A percentile compares a stretch with the other conserved stretches of the same genome.
Conservation (phyloP, 805 yeast genomes). For the Metschnikowia picachoensis region DNA sequence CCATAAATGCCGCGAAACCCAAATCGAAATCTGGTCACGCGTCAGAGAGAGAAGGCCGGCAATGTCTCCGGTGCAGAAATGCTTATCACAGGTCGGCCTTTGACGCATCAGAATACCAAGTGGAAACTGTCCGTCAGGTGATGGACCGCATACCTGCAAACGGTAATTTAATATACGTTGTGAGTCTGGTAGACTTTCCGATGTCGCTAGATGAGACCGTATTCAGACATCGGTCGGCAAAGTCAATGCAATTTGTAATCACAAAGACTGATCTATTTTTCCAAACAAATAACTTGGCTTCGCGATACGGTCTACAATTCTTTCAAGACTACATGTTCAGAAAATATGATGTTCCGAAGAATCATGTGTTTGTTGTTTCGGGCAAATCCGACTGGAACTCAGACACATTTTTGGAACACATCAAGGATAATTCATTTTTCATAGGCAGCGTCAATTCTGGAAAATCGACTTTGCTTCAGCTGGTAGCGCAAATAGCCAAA, state of each 20-base stretch:
- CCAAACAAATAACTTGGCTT: conserved; percentile 24
- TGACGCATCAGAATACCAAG: conserved; percentile 26
- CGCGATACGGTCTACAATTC: conserved; percentile 27
- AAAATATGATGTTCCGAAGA: conserved; percentile 28
- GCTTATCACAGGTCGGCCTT: conserved; percentile 44
- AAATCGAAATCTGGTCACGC: not conserved
- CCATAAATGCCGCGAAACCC: not conserved
- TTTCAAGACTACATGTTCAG: conserved; percentile 33
- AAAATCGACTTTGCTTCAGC: conserved; percentile 56
- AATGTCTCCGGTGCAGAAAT: conserved; percentile 57
- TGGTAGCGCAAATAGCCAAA: conserved; percentile 31
- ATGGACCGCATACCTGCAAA: conserved; percentile 36
- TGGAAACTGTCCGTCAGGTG: conserved; percentile 19
- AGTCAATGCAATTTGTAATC: conserved; percentile 37
- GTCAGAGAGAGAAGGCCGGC: conserved; percentile 9
- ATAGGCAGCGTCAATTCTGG: conserved; percentile 71
- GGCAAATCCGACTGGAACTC: conserved; percentile 54
- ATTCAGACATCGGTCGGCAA: conserved; percentile 29
- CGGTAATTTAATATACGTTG: conserved; percentile 53
- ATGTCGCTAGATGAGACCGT: conserved; percentile 43
- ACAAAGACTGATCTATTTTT: conserved; percentile 45
- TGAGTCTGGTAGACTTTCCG: conserved; percentile 74
- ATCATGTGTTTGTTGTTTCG: conserved; percentile 47
- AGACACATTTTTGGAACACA: conserved; percentile 29
- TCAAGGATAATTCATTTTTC: conserved; percentile 45